Evolutionary conservation across 192 early-diverging fungal genomes (phyloP).

Genomic region (Entophlyctis helioformis): DNA sequence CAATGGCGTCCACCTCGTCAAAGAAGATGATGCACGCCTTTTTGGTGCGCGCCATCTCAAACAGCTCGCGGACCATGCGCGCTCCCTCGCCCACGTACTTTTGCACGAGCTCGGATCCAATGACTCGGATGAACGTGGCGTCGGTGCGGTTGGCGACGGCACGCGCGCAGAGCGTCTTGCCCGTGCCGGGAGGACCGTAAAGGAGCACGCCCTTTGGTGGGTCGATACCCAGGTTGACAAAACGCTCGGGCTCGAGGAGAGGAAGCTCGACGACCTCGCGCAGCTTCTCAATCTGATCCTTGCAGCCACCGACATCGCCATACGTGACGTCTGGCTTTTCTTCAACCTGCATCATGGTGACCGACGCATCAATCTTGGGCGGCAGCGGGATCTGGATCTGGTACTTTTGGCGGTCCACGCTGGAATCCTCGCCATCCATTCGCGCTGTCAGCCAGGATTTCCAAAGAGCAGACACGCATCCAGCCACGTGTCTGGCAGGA

Average conservation of each 20-base stretch:
- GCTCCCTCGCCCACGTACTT: conserved; percentile 99
- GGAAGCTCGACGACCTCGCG: conserved; percentile 98
- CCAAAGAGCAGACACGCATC: too few species aligned
- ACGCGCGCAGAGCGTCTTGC: conserved; percentile 94
- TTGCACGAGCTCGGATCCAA: conserved; percentile 98
- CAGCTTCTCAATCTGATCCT: conserved; percentile 99
- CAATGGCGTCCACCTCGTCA: conserved; percentile 99
- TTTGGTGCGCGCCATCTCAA: conserved; percentile 99
- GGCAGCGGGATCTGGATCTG: conserved; percentile 99
- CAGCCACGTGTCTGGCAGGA: too few species aligned
- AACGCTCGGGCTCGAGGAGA: conserved; percentile 86
- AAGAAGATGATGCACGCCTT: conserved; percentile 99
- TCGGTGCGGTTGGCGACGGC: conserved; percentile 99
- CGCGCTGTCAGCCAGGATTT: too few species aligned
- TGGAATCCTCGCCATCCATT: conserved; percentile 6
- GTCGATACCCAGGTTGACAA: conserved; percentile 96
- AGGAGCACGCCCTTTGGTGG: conserved; percentile 98
- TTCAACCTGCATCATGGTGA: conserved; percentile 99
- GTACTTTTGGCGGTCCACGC: conserved; percentile 96
- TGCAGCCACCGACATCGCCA: conserved; percentile 97
- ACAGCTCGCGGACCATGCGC: conserved; percentile 97
- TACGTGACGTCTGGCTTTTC: conserved; percentile 99
- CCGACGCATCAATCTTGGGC: conserved; percentile 94
- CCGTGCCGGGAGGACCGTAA: conserved; percentile 85
- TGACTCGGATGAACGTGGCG: conserved; percentile 98